A percentile compares a stretch with the other conserved stretches of the same genome.
These are phyloP conservation scores for Mycena filopes DNA, from an alignment of 768 basidiomycete genomes.

Conservation along the genomic window DNA sequence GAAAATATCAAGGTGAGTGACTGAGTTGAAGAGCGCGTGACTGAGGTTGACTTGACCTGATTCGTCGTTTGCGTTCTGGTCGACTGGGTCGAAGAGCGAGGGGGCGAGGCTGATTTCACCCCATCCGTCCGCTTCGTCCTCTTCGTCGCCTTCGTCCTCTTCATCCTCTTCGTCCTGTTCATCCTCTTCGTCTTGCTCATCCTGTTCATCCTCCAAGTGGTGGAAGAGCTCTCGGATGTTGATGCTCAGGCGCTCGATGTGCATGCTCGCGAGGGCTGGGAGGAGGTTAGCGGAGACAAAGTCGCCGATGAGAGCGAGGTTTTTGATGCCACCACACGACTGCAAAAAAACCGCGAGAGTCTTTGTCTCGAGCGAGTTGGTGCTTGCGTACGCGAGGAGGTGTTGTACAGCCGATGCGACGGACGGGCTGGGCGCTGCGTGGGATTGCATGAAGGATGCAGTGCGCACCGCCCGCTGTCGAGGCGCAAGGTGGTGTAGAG, in stretches of 20 bases:
- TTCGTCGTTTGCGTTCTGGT: too few species aligned
- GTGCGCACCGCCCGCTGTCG: not conserved
- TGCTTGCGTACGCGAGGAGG: not conserved
- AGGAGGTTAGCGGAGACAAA: not conserved
- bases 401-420: conserved; percentile 10
- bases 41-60: not conserved
- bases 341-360: not conserved
- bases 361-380: not conserved
- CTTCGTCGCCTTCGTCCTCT: not conserved
- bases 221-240: not conserved
- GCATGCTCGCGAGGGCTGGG: not conserved
- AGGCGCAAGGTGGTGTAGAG: not conserved
- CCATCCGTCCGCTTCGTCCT: not conserved
- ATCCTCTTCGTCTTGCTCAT: not conserved
- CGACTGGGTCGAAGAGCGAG: not conserved
- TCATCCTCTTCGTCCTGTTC: too few species aligned
- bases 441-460: not conserved
- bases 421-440: not conserved
- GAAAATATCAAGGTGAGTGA: conserved; percentile 5
- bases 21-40: not conserved
- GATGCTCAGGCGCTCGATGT: not conserved
- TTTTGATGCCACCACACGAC: conserved; percentile 2
- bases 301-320: not conserved
- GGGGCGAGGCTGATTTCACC: not conserved
- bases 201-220: not conserved